These are phyloP conservation scores for Angomonas desouzai DNA, from an alignment of 208 protist species.

Conservation along the genomic window DNA sequence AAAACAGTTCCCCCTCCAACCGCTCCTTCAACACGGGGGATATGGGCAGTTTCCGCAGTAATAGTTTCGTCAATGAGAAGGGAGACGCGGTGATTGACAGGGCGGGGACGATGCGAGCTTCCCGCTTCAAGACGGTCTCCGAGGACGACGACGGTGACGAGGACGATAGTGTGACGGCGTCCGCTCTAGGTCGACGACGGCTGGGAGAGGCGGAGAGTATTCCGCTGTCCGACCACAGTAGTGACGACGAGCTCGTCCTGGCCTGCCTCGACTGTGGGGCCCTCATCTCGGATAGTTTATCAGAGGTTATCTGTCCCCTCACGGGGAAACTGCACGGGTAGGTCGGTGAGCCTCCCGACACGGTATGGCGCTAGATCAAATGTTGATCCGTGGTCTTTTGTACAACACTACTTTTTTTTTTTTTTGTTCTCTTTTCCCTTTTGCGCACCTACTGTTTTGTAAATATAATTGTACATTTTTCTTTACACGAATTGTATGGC, in stretches of 20 bases:
- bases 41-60: slow-evolving; percentile 27
- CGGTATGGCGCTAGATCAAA: too few species aligned
- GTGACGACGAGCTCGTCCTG: slow-evolving; percentile 51
- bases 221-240: slow-evolving; percentile 30
- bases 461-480: too few species aligned
- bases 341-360: too few species aligned
- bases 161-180: slow-evolving; percentile 15
- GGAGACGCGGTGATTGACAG: slow-evolving; percentile 13
- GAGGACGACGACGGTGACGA: background rate
- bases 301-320: slow-evolving; percentile 33
- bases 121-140: background rate
- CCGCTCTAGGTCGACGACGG: slow-evolving; percentile 13
- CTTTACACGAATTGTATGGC: too few species aligned
- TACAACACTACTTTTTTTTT: slow-evolving; percentile 11
- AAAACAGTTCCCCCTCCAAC: slow-evolving; percentile 8
- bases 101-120: slow-evolving; percentile 10
- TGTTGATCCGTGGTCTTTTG: too few species aligned
- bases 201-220: slow-evolving; percentile 1
- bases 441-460: too few species aligned
- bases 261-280: slow-evolving; percentile 56
- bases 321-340: slow-evolving; percentile 39
- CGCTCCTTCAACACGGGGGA: slow-evolving; percentile 21
- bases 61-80: slow-evolving; percentile 19
- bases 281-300: slow-evolving; percentile 32
- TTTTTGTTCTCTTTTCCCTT: background rate